Percentiles rank a stretch among this genome's conserved stretches.
phyloP scores from a whole-genome alignment of 2,329 filamentous ascomycete species.

The Penicillium italicum region DNA sequence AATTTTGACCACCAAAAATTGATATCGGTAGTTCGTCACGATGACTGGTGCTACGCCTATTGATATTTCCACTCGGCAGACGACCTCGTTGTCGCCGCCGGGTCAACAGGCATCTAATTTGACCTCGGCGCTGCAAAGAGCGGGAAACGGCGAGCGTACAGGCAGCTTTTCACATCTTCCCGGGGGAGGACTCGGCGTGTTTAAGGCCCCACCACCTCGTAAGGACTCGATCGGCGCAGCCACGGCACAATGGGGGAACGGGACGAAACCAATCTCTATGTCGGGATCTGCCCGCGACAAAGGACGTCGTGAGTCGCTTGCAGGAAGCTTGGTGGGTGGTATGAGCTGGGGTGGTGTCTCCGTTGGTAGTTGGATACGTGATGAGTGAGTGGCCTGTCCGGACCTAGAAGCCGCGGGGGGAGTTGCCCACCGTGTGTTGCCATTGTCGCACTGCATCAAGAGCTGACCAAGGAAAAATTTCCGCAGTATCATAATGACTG shows the following conservation, averaged over 20 bases:
- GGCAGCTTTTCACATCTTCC: constrained; percentile 46
- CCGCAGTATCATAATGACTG: constrained; percentile 83
- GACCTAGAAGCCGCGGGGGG: constrained; percentile 1
- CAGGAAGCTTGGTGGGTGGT: constrained; percentile 64
- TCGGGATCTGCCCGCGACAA: constrained; percentile 48
- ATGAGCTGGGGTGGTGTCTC: constrained; percentile 98
- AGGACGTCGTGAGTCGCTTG: constrained; percentile 56
- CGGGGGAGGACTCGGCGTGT: constrained; percentile 37
- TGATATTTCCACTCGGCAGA: constrained; percentile 55
- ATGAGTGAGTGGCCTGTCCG: constrained; percentile 71
- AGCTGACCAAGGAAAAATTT: constrained; percentile 29
- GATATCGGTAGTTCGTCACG: constrained; percentile 27
- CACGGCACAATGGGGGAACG: constrained; percentile 54
- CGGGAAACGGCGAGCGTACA: constrained; percentile 41
- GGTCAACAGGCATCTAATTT: constrained; percentile 60
- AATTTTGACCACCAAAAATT: constrained; percentile 30
- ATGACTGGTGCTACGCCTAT: constrained; percentile 58
- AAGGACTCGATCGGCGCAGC: constrained; percentile 54
- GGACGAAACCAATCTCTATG: constrained; percentile 60
- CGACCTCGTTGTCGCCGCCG: constrained; percentile 56
- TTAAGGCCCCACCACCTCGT: constrained; percentile 43
- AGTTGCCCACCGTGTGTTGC: constrained; percentile 12
- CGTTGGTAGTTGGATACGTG: constrained; percentile 92
- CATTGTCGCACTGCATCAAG: constrained; percentile 22
- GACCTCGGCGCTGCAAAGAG: constrained; percentile 57